These are phyloP conservation scores for Sporothrix inflata DNA, from an alignment of 2,329 filamentous ascomycete species.

Conservation along the genomic window DNA sequence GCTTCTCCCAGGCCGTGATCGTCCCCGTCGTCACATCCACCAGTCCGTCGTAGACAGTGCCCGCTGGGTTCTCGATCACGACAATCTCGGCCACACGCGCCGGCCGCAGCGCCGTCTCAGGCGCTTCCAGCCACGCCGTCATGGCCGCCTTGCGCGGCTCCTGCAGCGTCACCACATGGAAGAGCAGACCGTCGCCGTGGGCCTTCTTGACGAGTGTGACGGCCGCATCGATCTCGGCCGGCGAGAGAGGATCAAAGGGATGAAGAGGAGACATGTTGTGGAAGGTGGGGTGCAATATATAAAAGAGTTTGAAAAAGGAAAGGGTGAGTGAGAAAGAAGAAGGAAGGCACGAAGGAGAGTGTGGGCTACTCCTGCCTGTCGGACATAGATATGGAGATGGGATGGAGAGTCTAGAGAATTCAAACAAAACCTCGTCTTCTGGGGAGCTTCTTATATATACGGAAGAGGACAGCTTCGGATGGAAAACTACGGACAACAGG, in stretches of 20 bases:
- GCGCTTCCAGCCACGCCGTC: slow-evolving; percentile 74
- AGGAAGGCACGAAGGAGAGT: neutral
- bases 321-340: neutral
- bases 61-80: slow-evolving; percentile 71
- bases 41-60: slow-evolving; percentile 80
- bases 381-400: neutral
- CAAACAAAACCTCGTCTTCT: neutral
- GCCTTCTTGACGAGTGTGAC: slow-evolving; percentile 70
- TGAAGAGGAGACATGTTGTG: slow-evolving; percentile 48
- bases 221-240: slow-evolving; percentile 71
- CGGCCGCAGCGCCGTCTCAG: slow-evolving; percentile 64
- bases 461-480: neutral
- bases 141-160: slow-evolving; percentile 87
- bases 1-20: slow-evolving; percentile 73
- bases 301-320: neutral
- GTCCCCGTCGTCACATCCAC: slow-evolving; percentile 71
- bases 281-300: neutral
- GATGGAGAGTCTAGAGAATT: neutral
- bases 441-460: neutral
- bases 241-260: slow-evolving; percentile 77
- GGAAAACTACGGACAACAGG: neutral
- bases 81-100: slow-evolving; percentile 79
- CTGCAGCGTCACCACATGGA: slow-evolving; percentile 83
- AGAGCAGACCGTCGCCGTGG: slow-evolving; percentile 71
- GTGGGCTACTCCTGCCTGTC: neutral